Evolutionary conservation across 768 basidiomycete genomes (phyloP).

Genomic region (Clitopilus hobsonii): DNA sequence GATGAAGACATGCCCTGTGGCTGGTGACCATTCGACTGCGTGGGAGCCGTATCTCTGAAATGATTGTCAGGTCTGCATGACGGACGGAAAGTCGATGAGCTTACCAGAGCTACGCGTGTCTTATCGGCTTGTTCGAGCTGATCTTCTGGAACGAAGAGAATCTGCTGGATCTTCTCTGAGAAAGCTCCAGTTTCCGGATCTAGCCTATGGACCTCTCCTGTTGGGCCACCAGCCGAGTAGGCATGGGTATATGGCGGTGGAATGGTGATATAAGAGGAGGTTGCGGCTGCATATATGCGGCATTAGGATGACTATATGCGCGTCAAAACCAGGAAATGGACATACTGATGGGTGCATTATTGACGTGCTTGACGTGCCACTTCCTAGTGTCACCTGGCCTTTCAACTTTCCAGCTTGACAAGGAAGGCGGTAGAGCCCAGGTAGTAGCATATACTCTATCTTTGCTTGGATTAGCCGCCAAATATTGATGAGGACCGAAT

Average conservation of each 20-base stretch:
- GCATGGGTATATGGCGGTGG: conserved; percentile 42
- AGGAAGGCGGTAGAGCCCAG: conserved; percentile 43
- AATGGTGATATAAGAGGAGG: conserved; percentile 47
- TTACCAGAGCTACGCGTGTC: conserved; percentile 42
- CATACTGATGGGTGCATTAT: conserved; percentile 42
- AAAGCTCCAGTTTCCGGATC: conserved; percentile 33
- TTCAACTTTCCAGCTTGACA: conserved; percentile 42
- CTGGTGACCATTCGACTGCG: conserved; percentile 41
- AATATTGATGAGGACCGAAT: conserved; percentile 49
- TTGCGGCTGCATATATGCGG: conserved; percentile 32
- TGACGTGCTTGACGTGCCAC: conserved; percentile 32
- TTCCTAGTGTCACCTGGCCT: conserved; percentile 11
- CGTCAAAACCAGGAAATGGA: conserved; percentile 1
- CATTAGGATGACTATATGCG: neutral
- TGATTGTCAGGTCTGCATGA: neutral
- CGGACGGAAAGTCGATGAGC: neutral
- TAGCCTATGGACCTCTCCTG: conserved; percentile 41
- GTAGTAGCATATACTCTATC: conserved; percentile 41
- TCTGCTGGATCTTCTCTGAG: conserved; percentile 37
- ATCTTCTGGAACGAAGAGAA: conserved; percentile 40
- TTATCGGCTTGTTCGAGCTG: conserved; percentile 44
- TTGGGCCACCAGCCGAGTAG: conserved; percentile 49
- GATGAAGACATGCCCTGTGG: conserved; percentile 34
- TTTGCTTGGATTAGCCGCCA: conserved; percentile 31
- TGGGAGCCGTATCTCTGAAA: conserved; percentile 47